A percentile compares a stretch with the other conserved stretches of the same genome.
Evolutionary conservation across 139 green algal species (phyloP).

Genomic region (Chlamydomonas sp.): DNA sequence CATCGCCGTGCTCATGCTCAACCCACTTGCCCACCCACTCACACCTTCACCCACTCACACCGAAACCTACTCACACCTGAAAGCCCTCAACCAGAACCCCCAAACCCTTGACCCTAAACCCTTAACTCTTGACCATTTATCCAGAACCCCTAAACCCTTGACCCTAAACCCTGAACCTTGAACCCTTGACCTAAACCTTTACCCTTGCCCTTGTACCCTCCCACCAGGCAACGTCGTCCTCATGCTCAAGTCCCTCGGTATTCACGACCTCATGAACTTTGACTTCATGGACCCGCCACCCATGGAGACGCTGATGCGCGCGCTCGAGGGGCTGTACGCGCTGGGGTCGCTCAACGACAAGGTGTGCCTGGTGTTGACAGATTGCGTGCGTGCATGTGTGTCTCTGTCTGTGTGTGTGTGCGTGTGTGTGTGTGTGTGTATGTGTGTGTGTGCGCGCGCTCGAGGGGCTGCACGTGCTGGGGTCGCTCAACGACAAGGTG

Average conservation of each 20-base stretch:
- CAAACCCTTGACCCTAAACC: too few species aligned
- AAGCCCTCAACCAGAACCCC: too few species aligned
- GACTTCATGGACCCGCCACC: constrained; percentile 90
- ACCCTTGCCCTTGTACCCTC: background rate
- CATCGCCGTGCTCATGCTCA: background rate
- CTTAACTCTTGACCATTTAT: too few species aligned
- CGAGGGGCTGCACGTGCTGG: constrained; percentile 95
- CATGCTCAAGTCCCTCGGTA: constrained; percentile 86
- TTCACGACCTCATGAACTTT: constrained; percentile 86
- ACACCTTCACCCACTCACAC: too few species aligned
- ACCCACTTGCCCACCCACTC: background rate
- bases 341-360: constrained; percentile 92
- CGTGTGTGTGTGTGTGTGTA: too few species aligned
- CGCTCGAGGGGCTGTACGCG: constrained; percentile 95
- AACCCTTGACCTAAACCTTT: too few species aligned
- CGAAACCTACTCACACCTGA: too few species aligned
- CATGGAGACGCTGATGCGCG: constrained; percentile 82
- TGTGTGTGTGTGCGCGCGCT: constrained; percentile 88
- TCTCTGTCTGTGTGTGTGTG: background rate
- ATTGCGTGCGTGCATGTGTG: background rate
- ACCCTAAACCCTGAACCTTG: too few species aligned
- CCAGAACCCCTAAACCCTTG: background rate
- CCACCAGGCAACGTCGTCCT: constrained; percentile 89
- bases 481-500: constrained; percentile 89
- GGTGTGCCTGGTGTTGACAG: background rate